These are phyloP conservation scores for Metschnikowia reukaufii DNA, from an alignment of 805 yeast species.

Conservation along the genomic window DNA sequence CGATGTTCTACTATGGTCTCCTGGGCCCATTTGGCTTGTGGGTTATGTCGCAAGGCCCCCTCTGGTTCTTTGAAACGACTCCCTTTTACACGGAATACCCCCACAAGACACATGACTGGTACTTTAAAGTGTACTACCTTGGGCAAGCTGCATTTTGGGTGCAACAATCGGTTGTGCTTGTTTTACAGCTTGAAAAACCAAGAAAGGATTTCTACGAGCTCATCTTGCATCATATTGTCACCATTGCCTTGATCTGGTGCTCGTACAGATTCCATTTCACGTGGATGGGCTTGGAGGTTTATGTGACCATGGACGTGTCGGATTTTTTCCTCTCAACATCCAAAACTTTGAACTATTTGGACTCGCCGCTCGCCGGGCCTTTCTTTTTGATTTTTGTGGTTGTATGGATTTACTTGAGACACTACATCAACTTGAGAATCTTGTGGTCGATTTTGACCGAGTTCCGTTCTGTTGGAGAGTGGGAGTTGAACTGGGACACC, in stretches of 20 bases:
- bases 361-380: constrained; percentile 60
- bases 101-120: constrained; percentile 67
- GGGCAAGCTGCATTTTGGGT: constrained; percentile 98
- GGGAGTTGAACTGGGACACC: constrained; percentile 75
- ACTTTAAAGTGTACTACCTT: constrained; percentile 79
- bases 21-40: constrained; percentile 86
- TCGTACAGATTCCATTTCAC: constrained; percentile 95
- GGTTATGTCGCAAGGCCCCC: constrained; percentile 76
- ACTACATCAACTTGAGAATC: constrained; percentile 75
- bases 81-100: constrained; percentile 83
- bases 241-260: constrained; percentile 80
- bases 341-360: constrained; percentile 83
- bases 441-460: constrained; percentile 85
- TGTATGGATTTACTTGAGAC: constrained; percentile 88
- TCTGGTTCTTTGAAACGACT: constrained; percentile 87
- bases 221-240: constrained; percentile 89
- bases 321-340: constrained; percentile 85
- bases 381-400: constrained; percentile 66
- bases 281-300: constrained; percentile 89
- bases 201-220: constrained; percentile 91
- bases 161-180: constrained; percentile 84
- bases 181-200: constrained; percentile 88
- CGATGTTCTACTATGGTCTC: constrained; percentile 74
- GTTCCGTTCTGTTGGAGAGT: constrained; percentile 82
- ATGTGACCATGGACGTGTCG: constrained; percentile 93